Base-by-base conservation (phyloP, 2,329 filamentous ascomycete genomes). In the Plectosphaerella plurivora region DNA sequence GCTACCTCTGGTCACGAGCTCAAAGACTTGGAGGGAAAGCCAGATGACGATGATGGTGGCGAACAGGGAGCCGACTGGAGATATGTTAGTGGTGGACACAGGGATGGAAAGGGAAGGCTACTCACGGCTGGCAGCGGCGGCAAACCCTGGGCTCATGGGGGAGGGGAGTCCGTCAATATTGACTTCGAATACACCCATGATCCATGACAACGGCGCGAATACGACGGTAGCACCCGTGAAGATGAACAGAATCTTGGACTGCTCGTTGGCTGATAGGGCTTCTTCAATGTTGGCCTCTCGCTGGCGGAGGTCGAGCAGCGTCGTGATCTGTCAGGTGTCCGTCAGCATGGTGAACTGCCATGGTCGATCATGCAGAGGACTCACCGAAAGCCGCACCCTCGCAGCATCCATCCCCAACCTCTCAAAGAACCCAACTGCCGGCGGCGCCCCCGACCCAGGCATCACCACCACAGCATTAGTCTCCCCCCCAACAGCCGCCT, bases 241-340 rank as follows among this genome's bases (percentile, higher is more conserved):
- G 37, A 58, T 58, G 56, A 58, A 58, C 2, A 58, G 55, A 12
- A 58, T 58, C 49, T 58, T 58, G 46, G 56, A 58, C 49, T 58
- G 56, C 52, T 58, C 54, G 50, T 53, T 58, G 4, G 56, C 56
- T 1, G 56, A 58, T 1, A 58, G 39, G 4, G 56, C 56, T n/a
- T 58, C 56, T 12, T 58, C 56, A 18, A 58, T 58, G 14, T 58
- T 58, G 1, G 56, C 56, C 37, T 58, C 56, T 3, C 56, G 49
- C 49, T 58, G 56, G 16, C 56, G 50, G 45, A 58, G 42, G 9
- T 58, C 56, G 1, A 58, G 6, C n/a, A 58, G 8, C 0, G 56
- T 58, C 5, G 56, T 58, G 18, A 58, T 58, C 56, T 56, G 33
- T 24, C 3, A 22, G 22, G 3, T 2, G 3, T 8, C n/a, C 7